These are phyloP conservation scores for Pseudevernia furfuracea DNA, from an alignment of 495 filamentous ascomycete genomes.

Conservation along the genomic window DNA sequence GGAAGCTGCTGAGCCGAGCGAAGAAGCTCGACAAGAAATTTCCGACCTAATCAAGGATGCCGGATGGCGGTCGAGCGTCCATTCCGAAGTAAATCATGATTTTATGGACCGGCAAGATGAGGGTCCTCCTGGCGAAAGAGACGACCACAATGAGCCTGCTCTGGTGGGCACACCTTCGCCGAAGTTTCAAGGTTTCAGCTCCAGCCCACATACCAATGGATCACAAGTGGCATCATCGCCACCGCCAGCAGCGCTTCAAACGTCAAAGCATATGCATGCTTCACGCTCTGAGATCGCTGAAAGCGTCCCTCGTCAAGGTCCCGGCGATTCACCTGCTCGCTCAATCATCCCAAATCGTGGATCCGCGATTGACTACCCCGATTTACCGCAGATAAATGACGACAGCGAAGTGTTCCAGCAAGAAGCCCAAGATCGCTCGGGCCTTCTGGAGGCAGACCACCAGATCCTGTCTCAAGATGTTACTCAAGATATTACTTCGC, in stretches of 20 bases:
- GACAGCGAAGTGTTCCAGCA: constrained; percentile 17
- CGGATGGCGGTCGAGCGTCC: constrained; percentile 36
- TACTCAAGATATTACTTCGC: constrained; percentile 14
- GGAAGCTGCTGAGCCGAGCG: constrained; percentile 12
- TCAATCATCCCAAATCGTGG: constrained; percentile 1
- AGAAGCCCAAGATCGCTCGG: constrained; percentile 17
- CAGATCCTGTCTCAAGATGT: constrained; percentile 13
- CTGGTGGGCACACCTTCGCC: constrained; percentile 23
- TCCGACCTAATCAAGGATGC: constrained; percentile 35
- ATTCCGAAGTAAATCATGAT: constrained; percentile 21
- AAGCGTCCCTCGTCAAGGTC: constrained; percentile 6
- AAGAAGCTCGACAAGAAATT: constrained; percentile 31
- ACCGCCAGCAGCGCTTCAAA: background rate
- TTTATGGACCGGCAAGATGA: constrained; percentile 19
- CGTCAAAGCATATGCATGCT: background rate
- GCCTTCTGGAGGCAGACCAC: constrained; percentile 6
- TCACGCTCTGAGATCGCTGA: constrained; percentile 1
- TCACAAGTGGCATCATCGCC: constrained; percentile 16
- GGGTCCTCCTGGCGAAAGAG: background rate
- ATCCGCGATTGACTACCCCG: constrained; percentile 13
- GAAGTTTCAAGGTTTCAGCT: constrained; percentile 28
- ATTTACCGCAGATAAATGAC: constrained; percentile 12
- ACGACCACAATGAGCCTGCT: constrained; percentile 18
- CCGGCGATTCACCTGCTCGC: background rate
- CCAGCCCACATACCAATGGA: constrained; percentile 26